These are phyloP conservation scores for Dioszegia hungarica DNA, from an alignment of 768 basidiomycete species.

Conservation along the genomic window DNA sequence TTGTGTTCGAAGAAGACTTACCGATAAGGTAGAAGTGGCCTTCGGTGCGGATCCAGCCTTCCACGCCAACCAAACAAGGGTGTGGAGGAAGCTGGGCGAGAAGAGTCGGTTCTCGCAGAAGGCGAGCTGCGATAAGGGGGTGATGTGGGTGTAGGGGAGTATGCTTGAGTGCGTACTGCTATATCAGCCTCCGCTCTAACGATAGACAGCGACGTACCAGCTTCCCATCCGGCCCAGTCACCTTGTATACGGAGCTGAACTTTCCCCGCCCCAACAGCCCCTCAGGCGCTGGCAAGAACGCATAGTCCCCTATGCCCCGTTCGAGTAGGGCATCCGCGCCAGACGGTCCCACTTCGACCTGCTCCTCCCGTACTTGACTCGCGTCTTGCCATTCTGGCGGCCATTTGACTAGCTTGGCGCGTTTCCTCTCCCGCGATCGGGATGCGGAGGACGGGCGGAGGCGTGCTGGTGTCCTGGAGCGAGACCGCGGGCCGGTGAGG, in stretches of 20 bases:
- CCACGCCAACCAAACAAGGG: conserved; percentile 51
- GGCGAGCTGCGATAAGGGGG: conserved; percentile 51
- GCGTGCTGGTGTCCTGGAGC: not conserved
- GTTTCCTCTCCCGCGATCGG: conserved; percentile 4
- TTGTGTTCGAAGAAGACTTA: conserved; percentile 11
- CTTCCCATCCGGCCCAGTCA: conserved; percentile 38
- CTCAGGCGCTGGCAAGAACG: conserved; percentile 27
- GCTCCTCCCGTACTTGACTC: conserved; percentile 23
- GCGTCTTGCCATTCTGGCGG: conserved; percentile 18
- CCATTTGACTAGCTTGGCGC: not conserved
- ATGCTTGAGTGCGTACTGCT: conserved; percentile 53
- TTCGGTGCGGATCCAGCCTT: conserved; percentile 50
- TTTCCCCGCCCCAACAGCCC: conserved; percentile 51
- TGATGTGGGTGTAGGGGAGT: conserved; percentile 53
- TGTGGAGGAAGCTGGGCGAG: conserved; percentile 51
- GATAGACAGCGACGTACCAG: conserved; percentile 33
- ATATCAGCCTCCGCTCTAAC: not conserved
- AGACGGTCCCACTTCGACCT: no score
- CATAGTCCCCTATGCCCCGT: conserved; percentile 49
- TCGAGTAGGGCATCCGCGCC: conserved; percentile 48
- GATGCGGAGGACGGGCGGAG: conserved; percentile 3
- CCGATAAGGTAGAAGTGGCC: conserved; percentile 53
- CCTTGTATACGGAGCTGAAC: conserved; percentile 51
- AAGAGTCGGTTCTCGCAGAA: conserved; percentile 52
- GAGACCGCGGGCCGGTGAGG: not conserved